A percentile compares a stretch with the other conserved stretches of the same genome.
phyloP scores from a whole-genome alignment of 805 yeast species.

The Candida dendrica region DNA sequence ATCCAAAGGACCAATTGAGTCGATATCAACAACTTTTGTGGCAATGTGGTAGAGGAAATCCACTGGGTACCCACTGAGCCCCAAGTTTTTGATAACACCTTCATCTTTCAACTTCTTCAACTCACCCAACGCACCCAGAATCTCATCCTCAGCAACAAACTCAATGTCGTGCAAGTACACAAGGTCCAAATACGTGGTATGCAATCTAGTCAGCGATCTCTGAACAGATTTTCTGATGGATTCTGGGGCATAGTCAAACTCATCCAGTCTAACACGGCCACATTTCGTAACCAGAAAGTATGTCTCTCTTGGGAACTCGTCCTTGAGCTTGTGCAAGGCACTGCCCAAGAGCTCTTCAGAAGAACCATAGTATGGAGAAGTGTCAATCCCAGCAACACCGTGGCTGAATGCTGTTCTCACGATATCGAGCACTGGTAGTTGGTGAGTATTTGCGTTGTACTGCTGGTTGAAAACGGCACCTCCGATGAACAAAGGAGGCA shows the following conservation, averaged over 20 bases:
- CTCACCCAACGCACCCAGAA: conserved; percentile 56
- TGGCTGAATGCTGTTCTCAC: conserved; percentile 49
- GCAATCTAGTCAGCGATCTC: conserved; percentile 61
- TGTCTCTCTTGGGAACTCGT: conserved; percentile 44
- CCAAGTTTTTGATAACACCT: conserved; percentile 60
- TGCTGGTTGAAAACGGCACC: conserved; percentile 85
- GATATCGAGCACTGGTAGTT: conserved; percentile 51
- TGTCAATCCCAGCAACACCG: conserved; percentile 77
- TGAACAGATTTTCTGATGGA: conserved; percentile 55
- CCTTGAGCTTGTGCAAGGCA: conserved; percentile 39
- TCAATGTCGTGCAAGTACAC: conserved; percentile 89
- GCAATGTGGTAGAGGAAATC: conserved; percentile 55
- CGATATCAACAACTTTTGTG: conserved; percentile 21
- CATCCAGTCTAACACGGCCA: conserved; percentile 63
- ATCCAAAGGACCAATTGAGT: conserved; percentile 59
- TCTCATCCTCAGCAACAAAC: conserved; percentile 51
- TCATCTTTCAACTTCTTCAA: conserved; percentile 52
- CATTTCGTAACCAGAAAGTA: conserved; percentile 80
- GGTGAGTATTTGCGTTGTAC: conserved; percentile 63
- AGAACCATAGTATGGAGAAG: conserved; percentile 91
- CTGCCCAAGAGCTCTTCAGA: conserved; percentile 71
- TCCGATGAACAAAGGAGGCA: conserved; percentile 66
- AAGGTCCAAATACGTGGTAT: conserved; percentile 66
- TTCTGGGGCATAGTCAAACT: conserved; percentile 66
- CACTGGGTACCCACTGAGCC: conserved; percentile 85